These are phyloP conservation scores for Tolypocladium sp. DNA, from an alignment of 2,329 filamentous ascomycete genomes.

Conservation along the genomic window DNA sequence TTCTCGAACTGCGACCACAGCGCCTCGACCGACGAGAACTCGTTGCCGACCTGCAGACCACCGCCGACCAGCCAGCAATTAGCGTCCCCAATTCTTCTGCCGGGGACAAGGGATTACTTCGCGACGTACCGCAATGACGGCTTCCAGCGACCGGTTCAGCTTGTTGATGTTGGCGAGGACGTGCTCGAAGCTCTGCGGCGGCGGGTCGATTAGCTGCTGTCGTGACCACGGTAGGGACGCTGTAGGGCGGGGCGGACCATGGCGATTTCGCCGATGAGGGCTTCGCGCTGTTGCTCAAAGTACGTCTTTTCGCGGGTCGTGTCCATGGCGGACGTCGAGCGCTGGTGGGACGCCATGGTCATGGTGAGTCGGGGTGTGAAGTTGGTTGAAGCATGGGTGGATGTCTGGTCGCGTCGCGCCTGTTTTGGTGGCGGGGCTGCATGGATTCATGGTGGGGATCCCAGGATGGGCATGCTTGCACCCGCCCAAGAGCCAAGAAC, in stretches of 20 bases:
- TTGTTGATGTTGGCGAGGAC: slow-evolving; percentile 95
- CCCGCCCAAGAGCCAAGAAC: neutral
- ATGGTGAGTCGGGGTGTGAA: slow-evolving; percentile 12
- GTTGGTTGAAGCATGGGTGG: neutral
- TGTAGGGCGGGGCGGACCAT: slow-evolving; percentile 36
- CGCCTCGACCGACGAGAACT: slow-evolving; percentile 93
- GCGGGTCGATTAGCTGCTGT: neutral
- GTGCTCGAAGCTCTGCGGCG: slow-evolving; percentile 62
- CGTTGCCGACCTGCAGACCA: slow-evolving; percentile 67
- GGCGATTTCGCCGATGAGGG: slow-evolving; percentile 63
- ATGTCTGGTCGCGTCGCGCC: neutral
- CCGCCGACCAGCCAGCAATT: neutral
- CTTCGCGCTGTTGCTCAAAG: slow-evolving; percentile 68
- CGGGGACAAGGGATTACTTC: no score
- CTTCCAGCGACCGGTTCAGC: slow-evolving; percentile 83
- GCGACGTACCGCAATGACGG: slow-evolving; percentile 68
- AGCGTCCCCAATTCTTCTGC: neutral
- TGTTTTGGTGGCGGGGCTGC: neutral
- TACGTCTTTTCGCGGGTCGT: slow-evolving; percentile 41
- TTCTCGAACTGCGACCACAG: slow-evolving; percentile 96
- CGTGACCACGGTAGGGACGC: neutral
- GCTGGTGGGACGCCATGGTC: slow-evolving; percentile 24
- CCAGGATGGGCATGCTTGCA: neutral
- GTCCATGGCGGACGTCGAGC: slow-evolving; percentile 16
- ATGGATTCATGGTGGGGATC: neutral